phyloP scores from a whole-genome alignment of 2,329 filamentous ascomycete species.

The Emergomyces africanus region DNA sequence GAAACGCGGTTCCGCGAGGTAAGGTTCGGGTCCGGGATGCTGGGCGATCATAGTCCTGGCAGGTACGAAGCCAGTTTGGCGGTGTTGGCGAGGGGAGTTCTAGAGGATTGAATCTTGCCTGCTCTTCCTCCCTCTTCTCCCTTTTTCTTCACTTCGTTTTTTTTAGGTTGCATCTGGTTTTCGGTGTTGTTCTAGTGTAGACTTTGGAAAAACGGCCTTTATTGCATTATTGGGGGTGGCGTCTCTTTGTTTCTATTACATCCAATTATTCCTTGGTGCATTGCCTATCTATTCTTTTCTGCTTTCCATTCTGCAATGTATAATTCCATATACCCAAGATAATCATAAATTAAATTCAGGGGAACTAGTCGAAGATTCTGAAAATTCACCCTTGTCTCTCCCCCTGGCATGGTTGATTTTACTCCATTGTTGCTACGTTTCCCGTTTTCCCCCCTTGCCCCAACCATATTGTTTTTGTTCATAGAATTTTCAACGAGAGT shows the following conservation, averaged over 20 bases:
- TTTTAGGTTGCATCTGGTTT: background rate
- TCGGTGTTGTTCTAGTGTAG: background rate
- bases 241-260: background rate
- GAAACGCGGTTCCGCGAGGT: constrained; percentile 58
- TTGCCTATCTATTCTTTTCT: too few relatives aligned
- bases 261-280: background rate
- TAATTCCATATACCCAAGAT: background rate
- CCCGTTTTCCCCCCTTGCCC: background rate
- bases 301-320: too few relatives aligned
- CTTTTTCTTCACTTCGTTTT: background rate
- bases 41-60: constrained; percentile 63
- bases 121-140: background rate
- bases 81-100: constrained; percentile 39
- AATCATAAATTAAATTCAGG: background rate
- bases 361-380: background rate
- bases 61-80: constrained; percentile 59
- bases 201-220: background rate
- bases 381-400: background rate
- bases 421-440: background rate
- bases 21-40: constrained; percentile 58
- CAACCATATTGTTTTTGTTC: background rate
- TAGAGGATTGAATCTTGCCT: constrained; percentile 24
- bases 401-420: too few relatives aligned
- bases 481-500: background rate
- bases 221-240: background rate